Conservation (phyloP, 192 early-diverging fungal species). For the Entophlyctis helioformis region DNA sequence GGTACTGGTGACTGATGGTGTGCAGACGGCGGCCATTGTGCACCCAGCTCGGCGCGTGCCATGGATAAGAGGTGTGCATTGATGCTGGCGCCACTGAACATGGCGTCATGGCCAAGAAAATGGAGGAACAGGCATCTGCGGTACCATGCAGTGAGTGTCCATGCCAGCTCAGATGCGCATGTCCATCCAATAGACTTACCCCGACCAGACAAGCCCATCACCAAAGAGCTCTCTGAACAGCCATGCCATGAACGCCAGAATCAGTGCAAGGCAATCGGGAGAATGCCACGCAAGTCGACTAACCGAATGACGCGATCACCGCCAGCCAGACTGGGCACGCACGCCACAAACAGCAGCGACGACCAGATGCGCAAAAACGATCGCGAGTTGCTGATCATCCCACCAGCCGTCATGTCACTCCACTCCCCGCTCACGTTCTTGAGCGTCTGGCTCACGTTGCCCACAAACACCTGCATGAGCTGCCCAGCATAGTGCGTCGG, state of each 20-base stretch:
- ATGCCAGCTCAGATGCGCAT: not conserved
- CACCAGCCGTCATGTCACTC: too few species aligned
- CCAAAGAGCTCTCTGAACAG: constrained; percentile 29
- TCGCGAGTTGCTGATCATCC: constrained; percentile 5
- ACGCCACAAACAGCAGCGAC: constrained; percentile 21
- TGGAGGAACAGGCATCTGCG: constrained; percentile 22
- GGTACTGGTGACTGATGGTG: too few species aligned
- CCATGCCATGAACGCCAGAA: too few species aligned
- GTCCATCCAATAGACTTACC: constrained; percentile 9
- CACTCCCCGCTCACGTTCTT: too few species aligned
- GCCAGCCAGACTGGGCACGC: constrained; percentile 5
- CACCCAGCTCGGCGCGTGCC: constrained; percentile 11
- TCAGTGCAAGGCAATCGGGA: too few species aligned
- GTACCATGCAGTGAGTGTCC: too few species aligned
- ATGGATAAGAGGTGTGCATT: constrained; percentile 22
- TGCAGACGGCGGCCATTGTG: too few species aligned
- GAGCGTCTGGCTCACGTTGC: not conserved
- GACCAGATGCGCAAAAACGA: constrained; percentile 28
- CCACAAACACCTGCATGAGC: not conserved
- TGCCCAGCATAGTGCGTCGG: too few species aligned
- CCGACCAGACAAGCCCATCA: constrained; percentile 26
- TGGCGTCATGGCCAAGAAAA: constrained; percentile 13
- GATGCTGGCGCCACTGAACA: constrained; percentile 22
- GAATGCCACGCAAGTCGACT: too few species aligned
- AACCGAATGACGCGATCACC: too few species aligned